Percentiles rank a stretch among this genome's conserved stretches.
Conservation (phyloP, 768 basidiomycete species). For the Tylopilus plumbeoviolaceoides region DNA sequence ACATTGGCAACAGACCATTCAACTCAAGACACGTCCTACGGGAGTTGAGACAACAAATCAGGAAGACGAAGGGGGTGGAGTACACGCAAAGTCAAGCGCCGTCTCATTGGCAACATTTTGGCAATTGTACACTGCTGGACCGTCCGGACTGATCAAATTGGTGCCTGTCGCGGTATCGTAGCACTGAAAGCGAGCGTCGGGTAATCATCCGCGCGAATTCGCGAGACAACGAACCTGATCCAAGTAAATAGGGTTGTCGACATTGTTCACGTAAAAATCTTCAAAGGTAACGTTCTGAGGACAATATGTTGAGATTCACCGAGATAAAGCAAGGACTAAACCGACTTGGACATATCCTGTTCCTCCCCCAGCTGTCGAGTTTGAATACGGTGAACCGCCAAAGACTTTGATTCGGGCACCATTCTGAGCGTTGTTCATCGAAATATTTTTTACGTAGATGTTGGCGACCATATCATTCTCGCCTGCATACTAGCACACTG, state of each 20-base stretch:
- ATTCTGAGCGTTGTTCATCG: conserved; percentile 44
- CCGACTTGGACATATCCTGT: conserved; percentile 37
- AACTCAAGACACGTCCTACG: too few species aligned
- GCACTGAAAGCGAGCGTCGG: conserved; percentile 25
- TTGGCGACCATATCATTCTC: conserved; percentile 43
- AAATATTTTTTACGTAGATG: conserved; percentile 39
- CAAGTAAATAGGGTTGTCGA: conserved; percentile 42
- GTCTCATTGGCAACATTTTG: conserved; percentile 31
- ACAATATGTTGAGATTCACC: not conserved
- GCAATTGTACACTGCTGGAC: conserved; percentile 34
- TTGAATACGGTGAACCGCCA: conserved; percentile 39
- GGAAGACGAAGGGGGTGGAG: conserved; percentile 5
- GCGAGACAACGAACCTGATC: conserved; percentile 25
- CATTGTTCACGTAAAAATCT: conserved; percentile 31
- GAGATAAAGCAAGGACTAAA: not conserved
- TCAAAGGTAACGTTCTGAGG: conserved; percentile 23
- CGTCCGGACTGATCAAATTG: conserved; percentile 26
- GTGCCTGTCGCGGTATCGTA: conserved; percentile 32
- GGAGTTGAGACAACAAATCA: not conserved
- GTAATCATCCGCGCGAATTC: not conserved
- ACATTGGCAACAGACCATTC: too few species aligned
- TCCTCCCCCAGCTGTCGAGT: conserved; percentile 40
- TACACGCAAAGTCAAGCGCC: conserved; percentile 30
- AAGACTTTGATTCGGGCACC: conserved; percentile 53
- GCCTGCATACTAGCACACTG: conserved; percentile 30